Conservation (phyloP, 2,329 filamentous ascomycete genomes). For the Xylariales sp. region DNA sequence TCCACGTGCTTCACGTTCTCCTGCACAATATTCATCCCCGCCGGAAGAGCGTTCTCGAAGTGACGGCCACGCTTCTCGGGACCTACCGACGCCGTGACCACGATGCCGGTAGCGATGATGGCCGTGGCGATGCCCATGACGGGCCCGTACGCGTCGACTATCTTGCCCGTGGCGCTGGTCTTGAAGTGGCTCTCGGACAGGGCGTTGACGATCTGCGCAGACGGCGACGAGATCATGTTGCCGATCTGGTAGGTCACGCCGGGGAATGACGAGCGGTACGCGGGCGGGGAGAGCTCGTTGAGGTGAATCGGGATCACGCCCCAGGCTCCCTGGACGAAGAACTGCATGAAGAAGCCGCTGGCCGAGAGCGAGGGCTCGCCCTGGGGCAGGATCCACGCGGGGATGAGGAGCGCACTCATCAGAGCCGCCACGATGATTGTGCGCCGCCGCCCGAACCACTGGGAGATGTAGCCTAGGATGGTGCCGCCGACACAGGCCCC, state of each 20-base stretch:
- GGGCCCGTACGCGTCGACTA: slow-evolving; percentile 67
- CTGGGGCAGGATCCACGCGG: slow-evolving; percentile 66
- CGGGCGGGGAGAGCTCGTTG: slow-evolving; percentile 67
- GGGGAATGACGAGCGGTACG: slow-evolving; percentile 67
- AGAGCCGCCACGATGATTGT: slow-evolving; percentile 59
- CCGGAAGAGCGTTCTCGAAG: slow-evolving; percentile 59
- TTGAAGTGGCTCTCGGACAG: slow-evolving; percentile 61
- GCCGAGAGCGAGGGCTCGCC: slow-evolving; percentile 56
- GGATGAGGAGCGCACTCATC: slow-evolving; percentile 58
- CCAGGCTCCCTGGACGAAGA: slow-evolving; percentile 63
- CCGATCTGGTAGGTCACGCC: slow-evolving; percentile 71
- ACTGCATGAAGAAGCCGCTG: slow-evolving; percentile 65
- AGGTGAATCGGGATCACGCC: slow-evolving; percentile 69
- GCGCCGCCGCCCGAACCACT: slow-evolving; percentile 69
- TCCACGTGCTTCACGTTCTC: no score
- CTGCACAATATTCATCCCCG: slow-evolving; percentile 32
- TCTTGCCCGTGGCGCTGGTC: slow-evolving; percentile 46
- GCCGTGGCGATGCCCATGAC: slow-evolving; percentile 73
- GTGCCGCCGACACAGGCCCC: slow-evolving; percentile 72
- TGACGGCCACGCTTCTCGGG: slow-evolving; percentile 69
- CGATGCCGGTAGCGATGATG: slow-evolving; percentile 69
- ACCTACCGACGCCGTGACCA: slow-evolving; percentile 62
- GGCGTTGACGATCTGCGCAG: slow-evolving; percentile 73
- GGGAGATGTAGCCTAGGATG: slow-evolving; percentile 66
- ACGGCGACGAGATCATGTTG: slow-evolving; percentile 70